Base-by-base conservation (phyloP, 768 basidiomycete species). In the Paxillus involutus region DNA sequence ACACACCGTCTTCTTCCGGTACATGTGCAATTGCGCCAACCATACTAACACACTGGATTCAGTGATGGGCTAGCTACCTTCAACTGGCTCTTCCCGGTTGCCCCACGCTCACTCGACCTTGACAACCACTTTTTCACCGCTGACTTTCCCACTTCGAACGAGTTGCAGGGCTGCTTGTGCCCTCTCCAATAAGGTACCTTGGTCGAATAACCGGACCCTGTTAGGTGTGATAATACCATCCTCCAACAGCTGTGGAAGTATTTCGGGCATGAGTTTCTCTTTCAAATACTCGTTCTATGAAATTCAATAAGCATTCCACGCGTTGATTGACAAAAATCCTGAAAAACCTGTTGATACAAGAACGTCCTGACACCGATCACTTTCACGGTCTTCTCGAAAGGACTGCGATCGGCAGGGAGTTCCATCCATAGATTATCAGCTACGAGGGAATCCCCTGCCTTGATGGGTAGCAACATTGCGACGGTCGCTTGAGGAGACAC, bases 101-200 rank as follows among this genome's bases (percentile, higher is more conserved):
- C n/a, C n/a, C n/a, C n/a, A n/a, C 21, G 21, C 21, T 51, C 47
- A 43, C 44, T 24, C 53, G 12, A 78, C 62, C 55, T 75, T 75
- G 0, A 81, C 70, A 2, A 81, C 63, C 2, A 79, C 70, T 52
- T 81, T 83, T 64, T 80, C 77, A 21, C 80, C 80, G 37, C 76
- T 79, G 42, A 80, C 63, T 62, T 76, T 72, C 56, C 79, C 79
- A 33, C 75, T 71, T 46, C 78, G 72, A 41, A 82, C 53, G 37
- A 82, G 57, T 46, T 78, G 73, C 40, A 81, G 59, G 0, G 77
- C 81, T n/a, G 53, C 59, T 14, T 63, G 68, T 1, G 76, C 74
- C 24, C 80, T 69, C 30, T 78, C 74, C 49, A 72, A 69, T 47
- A 81, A 65, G 12, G 68, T 59, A 2, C 78, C 80, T 47, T 77